Evolutionary conservation across 305 asterid genomes (phyloP).

Genomic region (Fraxinus albicans): DNA sequence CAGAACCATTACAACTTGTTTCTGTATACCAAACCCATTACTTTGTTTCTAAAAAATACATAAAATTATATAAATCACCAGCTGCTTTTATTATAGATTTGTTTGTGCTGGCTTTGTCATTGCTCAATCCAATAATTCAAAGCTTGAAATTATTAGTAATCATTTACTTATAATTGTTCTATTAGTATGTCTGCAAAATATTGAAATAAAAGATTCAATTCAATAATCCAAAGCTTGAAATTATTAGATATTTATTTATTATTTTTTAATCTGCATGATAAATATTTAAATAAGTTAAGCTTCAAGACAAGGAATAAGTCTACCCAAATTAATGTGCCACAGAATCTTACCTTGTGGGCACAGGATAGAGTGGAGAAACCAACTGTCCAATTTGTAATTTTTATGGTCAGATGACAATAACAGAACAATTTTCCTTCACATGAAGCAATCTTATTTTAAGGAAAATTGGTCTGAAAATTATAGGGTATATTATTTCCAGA

Average conservation of each 20-base stretch:
- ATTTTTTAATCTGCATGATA: neutral
- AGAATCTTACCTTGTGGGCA: neutral
- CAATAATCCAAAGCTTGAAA: neutral
- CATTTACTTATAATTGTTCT: neutral
- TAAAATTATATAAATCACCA: conserved; percentile 14
- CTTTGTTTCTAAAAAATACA: conserved; percentile 3
- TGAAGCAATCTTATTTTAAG: neutral
- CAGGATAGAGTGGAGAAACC: neutral
- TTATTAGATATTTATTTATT: neutral
- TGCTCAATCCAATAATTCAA: conserved; percentile 22
- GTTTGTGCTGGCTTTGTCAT: conserved; percentile 35
- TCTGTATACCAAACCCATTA: conserved; percentile 31
- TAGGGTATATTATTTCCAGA: neutral
- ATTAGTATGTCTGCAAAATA: neutral
- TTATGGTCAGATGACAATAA: neutral
- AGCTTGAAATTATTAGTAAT: neutral
- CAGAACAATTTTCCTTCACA: neutral
- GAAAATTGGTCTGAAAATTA: neutral
- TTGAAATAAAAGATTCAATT: neutral
- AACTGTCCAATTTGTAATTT: neutral
- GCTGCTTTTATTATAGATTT: conserved; percentile 20
- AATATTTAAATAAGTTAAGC: neutral
- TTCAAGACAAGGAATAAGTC: neutral
- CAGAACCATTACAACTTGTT: conserved; percentile 29
- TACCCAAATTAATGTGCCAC: neutral